A percentile compares a stretch with the other conserved stretches of the same genome.
phyloP scores from a whole-genome alignment of 1,139 yeast species.

The Blastobotrys ciferrii region DNA sequence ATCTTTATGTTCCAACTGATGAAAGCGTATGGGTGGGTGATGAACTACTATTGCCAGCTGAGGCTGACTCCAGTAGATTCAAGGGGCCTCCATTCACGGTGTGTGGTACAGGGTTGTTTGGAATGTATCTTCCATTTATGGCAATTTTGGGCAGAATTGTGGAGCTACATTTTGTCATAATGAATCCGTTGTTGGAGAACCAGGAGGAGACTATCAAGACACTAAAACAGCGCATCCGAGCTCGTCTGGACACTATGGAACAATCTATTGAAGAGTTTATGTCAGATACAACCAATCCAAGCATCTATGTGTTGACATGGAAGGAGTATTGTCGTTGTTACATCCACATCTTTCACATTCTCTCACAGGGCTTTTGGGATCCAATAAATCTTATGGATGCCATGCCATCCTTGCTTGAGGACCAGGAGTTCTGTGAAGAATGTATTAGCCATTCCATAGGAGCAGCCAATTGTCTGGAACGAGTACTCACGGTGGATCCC shows the following conservation, averaged over 20 bases:
- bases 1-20: slow-evolving; percentile 35
- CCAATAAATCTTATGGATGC: slow-evolving; percentile 23
- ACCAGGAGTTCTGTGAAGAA: slow-evolving; percentile 22
- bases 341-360: slow-evolving; percentile 26
- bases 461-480: slow-evolving; percentile 30
- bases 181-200: slow-evolving; percentile 4
- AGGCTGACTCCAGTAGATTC: slow-evolving; percentile 21
- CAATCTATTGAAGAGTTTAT: slow-evolving; percentile 15
- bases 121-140: slow-evolving; percentile 26
- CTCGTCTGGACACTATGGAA: slow-evolving; percentile 6
- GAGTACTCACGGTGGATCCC: slow-evolving; percentile 29
- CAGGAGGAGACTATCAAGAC: slow-evolving; percentile 7
- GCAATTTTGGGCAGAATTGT: slow-evolving; percentile 23
- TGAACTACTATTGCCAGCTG: slow-evolving; percentile 24
- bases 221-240: neutral
- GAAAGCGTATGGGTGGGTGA: slow-evolving; percentile 36
- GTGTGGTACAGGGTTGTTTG: slow-evolving; percentile 22
- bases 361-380: slow-evolving; percentile 28
- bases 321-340: slow-evolving; percentile 27
- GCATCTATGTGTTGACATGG: slow-evolving; percentile 23
- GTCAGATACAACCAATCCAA: slow-evolving; percentile 12
- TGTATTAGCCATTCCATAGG: slow-evolving; percentile 30
- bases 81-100: slow-evolving; percentile 17
- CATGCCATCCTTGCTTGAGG: slow-evolving; percentile 20
- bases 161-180: slow-evolving; percentile 21